Evolutionary conservation across 208 protist species (phyloP).

Genomic region (Wallacemonas rigidus): DNA sequence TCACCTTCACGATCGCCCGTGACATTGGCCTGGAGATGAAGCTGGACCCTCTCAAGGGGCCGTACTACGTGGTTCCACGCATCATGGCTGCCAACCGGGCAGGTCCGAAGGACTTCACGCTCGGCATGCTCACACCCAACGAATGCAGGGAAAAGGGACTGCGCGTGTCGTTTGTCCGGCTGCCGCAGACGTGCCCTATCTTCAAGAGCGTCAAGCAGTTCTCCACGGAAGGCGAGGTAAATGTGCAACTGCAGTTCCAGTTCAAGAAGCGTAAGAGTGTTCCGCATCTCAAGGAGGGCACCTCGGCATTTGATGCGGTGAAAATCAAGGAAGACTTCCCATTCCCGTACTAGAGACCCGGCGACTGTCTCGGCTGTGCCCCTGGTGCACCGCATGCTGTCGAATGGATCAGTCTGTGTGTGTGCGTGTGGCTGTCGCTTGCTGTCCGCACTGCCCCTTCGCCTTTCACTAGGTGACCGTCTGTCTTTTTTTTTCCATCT

Average conservation of each 20-base stretch:
- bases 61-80: conserved; percentile 56
- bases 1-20: conserved; percentile 43
- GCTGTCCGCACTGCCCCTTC: neutral
- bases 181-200: conserved; percentile 28
- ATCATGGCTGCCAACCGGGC: conserved; percentile 31
- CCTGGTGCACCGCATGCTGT: neutral
- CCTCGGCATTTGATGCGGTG: conserved; percentile 25
- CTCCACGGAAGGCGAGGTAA: conserved; percentile 15
- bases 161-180: conserved; percentile 37
- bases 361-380: too few species aligned
- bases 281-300: conserved; percentile 29
- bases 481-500: conserved; percentile 8
- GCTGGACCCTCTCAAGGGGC: conserved; percentile 43
- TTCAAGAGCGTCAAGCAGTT: conserved; percentile 35
- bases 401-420: conserved; percentile 15
- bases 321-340: conserved; percentile 35
- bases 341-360: conserved; percentile 19
- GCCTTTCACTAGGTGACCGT: neutral
- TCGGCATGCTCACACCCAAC: conserved; percentile 34
- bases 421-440: neutral
- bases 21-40: conserved; percentile 49
- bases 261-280: conserved; percentile 35
- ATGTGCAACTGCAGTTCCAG: conserved; percentile 37
- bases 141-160: conserved; percentile 22
- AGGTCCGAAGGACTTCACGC: conserved; percentile 32